phyloP scores from a whole-genome alignment of 1,284 basidiomycete species.

The Fistulinella cinereoalba region DNA sequence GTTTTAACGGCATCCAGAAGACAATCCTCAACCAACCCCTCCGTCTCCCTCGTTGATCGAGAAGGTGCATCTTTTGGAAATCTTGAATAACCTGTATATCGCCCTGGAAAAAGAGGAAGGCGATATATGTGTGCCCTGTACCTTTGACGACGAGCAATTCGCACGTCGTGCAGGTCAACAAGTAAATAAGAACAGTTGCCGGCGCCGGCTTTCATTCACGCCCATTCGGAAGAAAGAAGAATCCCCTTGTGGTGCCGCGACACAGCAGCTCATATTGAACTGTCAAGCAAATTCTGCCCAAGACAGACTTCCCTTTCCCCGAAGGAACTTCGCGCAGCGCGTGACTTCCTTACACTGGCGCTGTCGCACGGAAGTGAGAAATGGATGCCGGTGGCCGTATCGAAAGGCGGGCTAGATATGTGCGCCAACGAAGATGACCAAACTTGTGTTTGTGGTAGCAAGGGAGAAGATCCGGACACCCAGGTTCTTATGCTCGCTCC shows the following conservation, averaged over 20 bases:
- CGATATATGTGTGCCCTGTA: not conserved
- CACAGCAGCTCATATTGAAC: constrained; percentile 6
- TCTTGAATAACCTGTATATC: constrained; percentile 16
- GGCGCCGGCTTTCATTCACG: not conserved
- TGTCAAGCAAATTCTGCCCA: not conserved
- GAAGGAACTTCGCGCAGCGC: constrained; percentile 15
- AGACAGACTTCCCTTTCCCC: not conserved
- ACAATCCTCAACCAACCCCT: no score
- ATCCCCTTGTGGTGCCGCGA: not conserved
- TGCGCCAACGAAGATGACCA: no score
- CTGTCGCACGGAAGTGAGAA: constrained; percentile 9
- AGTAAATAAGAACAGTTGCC: no score
- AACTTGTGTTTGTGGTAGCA: no score
- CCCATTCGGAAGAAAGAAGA: constrained; percentile 5
- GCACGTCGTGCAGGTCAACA: constrained; percentile 19
- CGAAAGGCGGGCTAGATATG: no score
- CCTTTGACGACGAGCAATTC: not conserved
- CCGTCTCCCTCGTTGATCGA: no score
- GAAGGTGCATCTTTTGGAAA: no score
- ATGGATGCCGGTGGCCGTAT: constrained; percentile 4
- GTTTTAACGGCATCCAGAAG: no score
- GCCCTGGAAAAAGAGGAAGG: constrained; percentile 12
- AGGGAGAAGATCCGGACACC: not conserved
- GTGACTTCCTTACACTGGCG: constrained; percentile 20
- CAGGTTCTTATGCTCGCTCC: constrained; percentile 5